Base-by-base conservation (phyloP, 495 filamentous ascomycete species). In the Endocarpon pusillum region DNA sequence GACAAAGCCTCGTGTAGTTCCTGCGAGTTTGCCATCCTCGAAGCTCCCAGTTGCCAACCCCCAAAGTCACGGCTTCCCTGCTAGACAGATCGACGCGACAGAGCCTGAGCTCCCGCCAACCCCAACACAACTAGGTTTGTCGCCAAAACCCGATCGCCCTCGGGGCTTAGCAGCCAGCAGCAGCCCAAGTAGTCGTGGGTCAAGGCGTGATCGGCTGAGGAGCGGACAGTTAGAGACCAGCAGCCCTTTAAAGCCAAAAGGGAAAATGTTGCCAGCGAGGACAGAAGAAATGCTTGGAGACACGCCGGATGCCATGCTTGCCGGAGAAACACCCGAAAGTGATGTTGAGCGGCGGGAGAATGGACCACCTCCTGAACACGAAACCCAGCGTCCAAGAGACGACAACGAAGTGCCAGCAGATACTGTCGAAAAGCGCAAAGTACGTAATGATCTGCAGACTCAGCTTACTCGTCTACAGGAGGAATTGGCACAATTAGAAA, bases 61-160 rank as follows among this genome's bases (percentile, higher is more conserved):
- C 7, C 5, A 5, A 5, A 14, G 7, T 17, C 7, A 14, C 28
- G 28, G 5, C 28, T 14, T 31, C 28, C 7, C 12, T 25, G 8
- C 12, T 17, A 31, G 5, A 31, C 12, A 14, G 5, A 14, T 14
- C 28, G 28, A 7, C 5, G 28, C 7, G 19, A 14, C 4, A 6
- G 28, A 31, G 28, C 28, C 28, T 4, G 28, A 31, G 28, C 28
- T 31, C 4, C 28, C 28, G 7, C 28, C 28, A 6, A 31, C 28
- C 7, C 28, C 28, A 4, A 31, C 12, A 14, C 28, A 31, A 17
- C 28, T 31, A 15, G 28, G 28, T 4, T 15, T 31, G 7, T 31
- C 28, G 12, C 4, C 28, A n/a, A 5, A n/a, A 4, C 12, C 12
- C 14, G 12, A 31, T 4, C 28, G 28, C 5, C 28, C 28, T 5